Evolutionary conservation across 23 red algal species (phyloP).

Genomic region (Gracilariopsis chorda): DNA sequence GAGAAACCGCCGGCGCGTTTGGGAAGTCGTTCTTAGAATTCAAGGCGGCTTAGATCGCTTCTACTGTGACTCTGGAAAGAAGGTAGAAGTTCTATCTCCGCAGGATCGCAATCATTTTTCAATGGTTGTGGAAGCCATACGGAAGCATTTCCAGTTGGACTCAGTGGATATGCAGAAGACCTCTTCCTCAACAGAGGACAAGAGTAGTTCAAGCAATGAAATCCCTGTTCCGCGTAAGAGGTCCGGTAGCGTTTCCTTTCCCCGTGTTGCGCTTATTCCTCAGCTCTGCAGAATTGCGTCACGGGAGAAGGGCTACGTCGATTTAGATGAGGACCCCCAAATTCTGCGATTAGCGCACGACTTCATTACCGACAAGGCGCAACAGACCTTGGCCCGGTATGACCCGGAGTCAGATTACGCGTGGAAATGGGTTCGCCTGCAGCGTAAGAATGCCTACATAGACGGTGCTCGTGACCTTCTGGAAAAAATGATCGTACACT

Average conservation of each 20-base stretch:
- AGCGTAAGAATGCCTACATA: conserved; percentile 47
- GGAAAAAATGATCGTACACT: conserved; percentile 6
- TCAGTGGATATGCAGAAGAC: not conserved
- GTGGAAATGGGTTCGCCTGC: conserved; percentile 31
- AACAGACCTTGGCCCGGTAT: conserved; percentile 20
- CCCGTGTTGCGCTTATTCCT: not conserved
- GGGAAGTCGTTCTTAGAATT: conserved; percentile 47
- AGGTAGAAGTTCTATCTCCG: conserved; percentile 16
- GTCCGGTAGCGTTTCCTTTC: not conserved
- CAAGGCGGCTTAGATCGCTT: conserved; percentile 14
- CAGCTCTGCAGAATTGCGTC: not conserved
- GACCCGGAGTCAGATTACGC: conserved; percentile 19
- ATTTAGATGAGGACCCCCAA: conserved; percentile 17
- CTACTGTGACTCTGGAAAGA: not conserved
- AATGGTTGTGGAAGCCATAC: conserved; percentile 43
- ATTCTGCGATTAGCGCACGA: not conserved
- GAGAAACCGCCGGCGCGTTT: not conserved
- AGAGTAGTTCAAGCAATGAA: not conserved
- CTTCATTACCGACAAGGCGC: not conserved
- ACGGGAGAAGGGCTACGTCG: not conserved
- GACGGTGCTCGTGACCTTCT: conserved; percentile 47
- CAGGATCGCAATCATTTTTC: conserved; percentile 28
- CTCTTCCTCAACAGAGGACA: not conserved
- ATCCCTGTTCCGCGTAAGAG: not conserved
- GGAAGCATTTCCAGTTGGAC: not conserved